A percentile compares a stretch with the other conserved stretches of the same genome.
phyloP scores from a whole-genome alignment of 2,329 filamentous ascomycete genomes.

The Lomentospora prolificans region DNA sequence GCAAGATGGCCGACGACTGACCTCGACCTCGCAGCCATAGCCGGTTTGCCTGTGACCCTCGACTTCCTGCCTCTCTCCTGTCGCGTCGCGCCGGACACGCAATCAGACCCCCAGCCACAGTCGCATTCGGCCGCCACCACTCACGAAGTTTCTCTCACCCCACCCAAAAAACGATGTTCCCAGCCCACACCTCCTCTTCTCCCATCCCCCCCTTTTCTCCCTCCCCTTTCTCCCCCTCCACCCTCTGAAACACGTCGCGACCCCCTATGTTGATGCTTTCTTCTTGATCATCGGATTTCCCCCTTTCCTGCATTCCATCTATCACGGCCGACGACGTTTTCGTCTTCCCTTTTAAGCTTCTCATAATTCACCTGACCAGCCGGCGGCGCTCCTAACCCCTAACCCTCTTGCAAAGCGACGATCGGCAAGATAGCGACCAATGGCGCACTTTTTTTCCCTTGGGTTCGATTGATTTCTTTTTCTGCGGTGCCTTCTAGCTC shows the following conservation, averaged over 20 bases:
- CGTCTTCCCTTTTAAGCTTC: not conserved
- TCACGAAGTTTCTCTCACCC: not conserved
- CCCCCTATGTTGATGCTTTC: slow-evolving; percentile 13
- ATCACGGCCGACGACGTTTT: not conserved
- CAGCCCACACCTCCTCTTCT: not conserved
- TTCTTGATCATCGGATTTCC: not conserved
- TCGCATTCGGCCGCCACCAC: slow-evolving; percentile 4
- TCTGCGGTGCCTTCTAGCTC: not conserved
- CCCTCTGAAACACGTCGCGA: slow-evolving; percentile 14
- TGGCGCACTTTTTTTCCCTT: not conserved
- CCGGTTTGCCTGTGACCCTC: not conserved
- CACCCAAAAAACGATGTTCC: not conserved
- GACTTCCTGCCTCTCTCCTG: not conserved
- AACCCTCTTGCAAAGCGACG: not conserved
- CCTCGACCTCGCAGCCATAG: not conserved
- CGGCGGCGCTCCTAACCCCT: not conserved
- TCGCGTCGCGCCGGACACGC: slow-evolving; percentile 4
- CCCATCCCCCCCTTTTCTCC: slow-evolving; percentile 3
- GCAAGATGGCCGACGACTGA: not conserved
- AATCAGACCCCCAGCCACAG: slow-evolving; percentile 2
- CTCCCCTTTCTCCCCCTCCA: slow-evolving; percentile 10
- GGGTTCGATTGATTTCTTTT: not conserved
- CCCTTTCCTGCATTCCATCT: not conserved
- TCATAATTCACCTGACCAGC: not conserved
- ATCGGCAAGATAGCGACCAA: not conserved